Percentiles rank a stretch among this genome's conserved stretches.
Evolutionary conservation across 148 eudicot species (phyloP).

Genomic region (Fagopyrum tataricum): DNA sequence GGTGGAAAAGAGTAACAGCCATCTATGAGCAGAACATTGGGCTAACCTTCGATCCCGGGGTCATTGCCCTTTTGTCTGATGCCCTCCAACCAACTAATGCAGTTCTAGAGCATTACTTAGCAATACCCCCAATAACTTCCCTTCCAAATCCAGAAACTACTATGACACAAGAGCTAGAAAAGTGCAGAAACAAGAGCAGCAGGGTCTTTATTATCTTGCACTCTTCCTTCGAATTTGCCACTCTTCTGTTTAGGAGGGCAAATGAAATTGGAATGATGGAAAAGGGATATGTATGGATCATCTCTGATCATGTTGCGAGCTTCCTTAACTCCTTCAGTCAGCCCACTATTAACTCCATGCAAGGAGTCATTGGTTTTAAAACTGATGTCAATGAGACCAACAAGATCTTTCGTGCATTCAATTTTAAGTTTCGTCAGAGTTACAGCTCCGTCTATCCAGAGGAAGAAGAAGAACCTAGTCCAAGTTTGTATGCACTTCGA

Average conservation of each 20-base stretch:
- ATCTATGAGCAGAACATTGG: conserved; percentile 1
- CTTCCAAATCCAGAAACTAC: conserved; percentile 5
- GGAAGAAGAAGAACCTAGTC: neutral
- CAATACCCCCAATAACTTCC: neutral
- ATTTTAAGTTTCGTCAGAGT: neutral
- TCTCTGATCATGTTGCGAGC: conserved; percentile 3
- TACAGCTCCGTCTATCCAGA: neutral
- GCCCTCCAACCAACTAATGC: neutral
- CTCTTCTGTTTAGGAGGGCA: conserved; percentile 3
- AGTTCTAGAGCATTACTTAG: neutral
- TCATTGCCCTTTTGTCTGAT: conserved; percentile 8
- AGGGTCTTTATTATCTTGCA: conserved; percentile 3
- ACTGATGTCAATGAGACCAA: conserved; percentile 5
- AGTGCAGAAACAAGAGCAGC: conserved; percentile 7
- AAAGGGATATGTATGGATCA: conserved; percentile 10
- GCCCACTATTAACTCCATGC: conserved; percentile 2
- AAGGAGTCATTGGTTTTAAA: conserved; percentile 3
- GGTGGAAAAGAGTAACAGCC: neutral
- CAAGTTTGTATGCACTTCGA: neutral
- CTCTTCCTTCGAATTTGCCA: conserved; percentile 2
- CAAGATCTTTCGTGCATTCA: neutral
- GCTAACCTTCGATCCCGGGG: conserved; percentile 11
- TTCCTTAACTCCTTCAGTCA: conserved; percentile 10
- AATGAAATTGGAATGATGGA: conserved; percentile 4
- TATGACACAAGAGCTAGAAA: neutral